phyloP scores from a whole-genome alignment of 208 protist species.

The Leptomonas pyrrhocoris region DNA sequence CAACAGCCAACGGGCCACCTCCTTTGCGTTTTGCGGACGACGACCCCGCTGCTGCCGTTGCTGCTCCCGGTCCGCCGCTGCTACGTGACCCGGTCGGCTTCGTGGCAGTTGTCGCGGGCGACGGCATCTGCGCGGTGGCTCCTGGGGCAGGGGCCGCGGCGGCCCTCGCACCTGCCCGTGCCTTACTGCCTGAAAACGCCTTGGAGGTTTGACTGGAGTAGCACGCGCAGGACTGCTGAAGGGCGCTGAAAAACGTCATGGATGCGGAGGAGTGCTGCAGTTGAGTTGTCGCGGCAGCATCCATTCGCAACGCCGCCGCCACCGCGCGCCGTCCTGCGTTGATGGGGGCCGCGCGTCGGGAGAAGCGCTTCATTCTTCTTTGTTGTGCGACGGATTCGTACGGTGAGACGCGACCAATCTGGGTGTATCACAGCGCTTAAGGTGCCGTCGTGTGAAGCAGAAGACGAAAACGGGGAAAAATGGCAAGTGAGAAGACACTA shows the following conservation, averaged over 20 bases:
- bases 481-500: too few relatives aligned
- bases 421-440: too few relatives aligned
- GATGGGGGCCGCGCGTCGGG: neutral
- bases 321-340: neutral
- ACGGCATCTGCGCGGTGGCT: neutral
- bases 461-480: too few relatives aligned
- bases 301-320: neutral
- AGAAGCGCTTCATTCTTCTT: conserved; percentile 17
- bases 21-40: neutral
- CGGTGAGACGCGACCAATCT: too few relatives aligned
- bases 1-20: neutral
- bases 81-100: conserved; percentile 1
- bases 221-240: conserved; percentile 1
- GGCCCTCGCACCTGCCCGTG: neutral
- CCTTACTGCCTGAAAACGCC: conserved; percentile 7
- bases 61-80: neutral
- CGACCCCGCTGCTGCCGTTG: neutral
- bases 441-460: too few relatives aligned
- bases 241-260: neutral
- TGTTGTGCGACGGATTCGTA: neutral
- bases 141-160: neutral
- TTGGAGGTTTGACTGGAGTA: conserved; percentile 15
- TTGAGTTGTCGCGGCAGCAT: neutral
- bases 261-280: neutral
- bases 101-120: neutral